phyloP scores from a whole-genome alignment of 192 early-diverging fungal genomes.

The Rhizophagus sp. region DNA sequence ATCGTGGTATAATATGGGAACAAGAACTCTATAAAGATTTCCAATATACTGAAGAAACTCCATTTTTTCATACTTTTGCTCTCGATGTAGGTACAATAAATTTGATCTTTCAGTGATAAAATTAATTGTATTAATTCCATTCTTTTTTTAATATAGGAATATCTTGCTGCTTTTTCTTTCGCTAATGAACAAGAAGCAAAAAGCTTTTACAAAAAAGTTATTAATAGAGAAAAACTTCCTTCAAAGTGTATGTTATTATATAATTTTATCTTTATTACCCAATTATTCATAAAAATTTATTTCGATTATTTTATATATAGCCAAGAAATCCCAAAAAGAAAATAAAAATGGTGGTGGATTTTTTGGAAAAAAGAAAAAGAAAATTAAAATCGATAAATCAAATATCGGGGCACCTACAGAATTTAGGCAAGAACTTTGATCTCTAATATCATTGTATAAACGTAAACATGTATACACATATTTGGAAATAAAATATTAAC shows the following conservation, averaged over 20 bases:
- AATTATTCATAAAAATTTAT: slow-evolving; percentile 21
- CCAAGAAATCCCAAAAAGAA: slow-evolving; percentile 38
- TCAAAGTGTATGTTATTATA: slow-evolving; percentile 33
- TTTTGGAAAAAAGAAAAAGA: slow-evolving; percentile 42
- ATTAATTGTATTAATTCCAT: slow-evolving; percentile 6
- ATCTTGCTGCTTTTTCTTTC: slow-evolving; percentile 72
- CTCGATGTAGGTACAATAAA: slow-evolving; percentile 52
- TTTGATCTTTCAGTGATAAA: background rate
- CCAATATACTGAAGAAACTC: slow-evolving; percentile 59
- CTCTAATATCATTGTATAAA: no score
- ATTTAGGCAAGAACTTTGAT: slow-evolving; percentile 38
- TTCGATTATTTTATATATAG: slow-evolving; percentile 17
- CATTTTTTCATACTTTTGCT: slow-evolving; percentile 73
- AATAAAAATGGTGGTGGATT: slow-evolving; percentile 43
- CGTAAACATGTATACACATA: no score
- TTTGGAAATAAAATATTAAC: no score
- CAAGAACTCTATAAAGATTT: slow-evolving; percentile 79
- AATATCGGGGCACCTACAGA: slow-evolving; percentile 59
- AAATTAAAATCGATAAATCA: slow-evolving; percentile 59
- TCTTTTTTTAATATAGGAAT: slow-evolving; percentile 38
- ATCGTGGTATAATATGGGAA: slow-evolving; percentile 72
- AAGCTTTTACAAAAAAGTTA: slow-evolving; percentile 66
- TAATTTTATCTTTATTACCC: slow-evolving; percentile 21
- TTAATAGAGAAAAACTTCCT: slow-evolving; percentile 46
- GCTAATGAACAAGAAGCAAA: slow-evolving; percentile 66